A percentile compares a stretch with the other conserved stretches of the same genome.
Evolutionary conservation across 2,329 filamentous ascomycete genomes (phyloP).

Genomic region (Daldinia sp.): DNA sequence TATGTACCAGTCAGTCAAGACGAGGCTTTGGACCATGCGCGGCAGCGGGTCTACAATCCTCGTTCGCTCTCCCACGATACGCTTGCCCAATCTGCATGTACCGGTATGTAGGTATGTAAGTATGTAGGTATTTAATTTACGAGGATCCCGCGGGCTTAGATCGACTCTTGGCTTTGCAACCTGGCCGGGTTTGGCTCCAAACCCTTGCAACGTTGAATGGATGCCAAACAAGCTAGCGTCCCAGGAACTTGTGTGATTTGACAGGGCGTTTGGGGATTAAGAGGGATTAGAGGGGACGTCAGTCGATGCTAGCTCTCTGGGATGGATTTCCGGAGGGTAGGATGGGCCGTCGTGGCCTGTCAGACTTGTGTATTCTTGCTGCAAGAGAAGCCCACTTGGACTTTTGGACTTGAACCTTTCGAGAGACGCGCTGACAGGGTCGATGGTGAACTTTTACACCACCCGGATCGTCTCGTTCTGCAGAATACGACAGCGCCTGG

Average conservation of each 20-base stretch:
- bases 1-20: constrained; percentile 52
- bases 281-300: constrained; percentile 26
- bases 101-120: constrained; percentile 43
- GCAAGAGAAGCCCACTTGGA: constrained; percentile 40
- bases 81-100: constrained; percentile 43
- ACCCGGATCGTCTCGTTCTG: constrained; percentile 38
- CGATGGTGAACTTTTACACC: constrained; percentile 20
- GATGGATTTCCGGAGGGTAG: constrained; percentile 42
- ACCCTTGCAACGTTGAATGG: constrained; percentile 44
- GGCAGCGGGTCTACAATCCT: constrained; percentile 47
- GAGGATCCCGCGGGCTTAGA: constrained; percentile 45
- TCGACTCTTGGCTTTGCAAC: constrained; percentile 45
- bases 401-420: constrained; percentile 16
- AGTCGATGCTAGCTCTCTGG: constrained; percentile 37
- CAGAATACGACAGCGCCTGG: constrained; percentile 35
- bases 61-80: constrained; percentile 44
- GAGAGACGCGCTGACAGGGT: constrained; percentile 32
- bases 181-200: constrained; percentile 45
- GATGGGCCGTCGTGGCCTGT: constrained; percentile 37
- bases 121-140: constrained; percentile 47
- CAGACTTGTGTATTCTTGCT: constrained; percentile 30
- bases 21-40: constrained; percentile 52
- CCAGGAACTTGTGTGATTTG: constrained; percentile 44
- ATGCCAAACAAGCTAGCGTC: constrained; percentile 44
- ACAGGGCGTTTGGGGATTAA: constrained; percentile 30